phyloP scores from a whole-genome alignment of 225 moss, liverwort and hornwort species.

The Lunularia cruciata region DNA sequence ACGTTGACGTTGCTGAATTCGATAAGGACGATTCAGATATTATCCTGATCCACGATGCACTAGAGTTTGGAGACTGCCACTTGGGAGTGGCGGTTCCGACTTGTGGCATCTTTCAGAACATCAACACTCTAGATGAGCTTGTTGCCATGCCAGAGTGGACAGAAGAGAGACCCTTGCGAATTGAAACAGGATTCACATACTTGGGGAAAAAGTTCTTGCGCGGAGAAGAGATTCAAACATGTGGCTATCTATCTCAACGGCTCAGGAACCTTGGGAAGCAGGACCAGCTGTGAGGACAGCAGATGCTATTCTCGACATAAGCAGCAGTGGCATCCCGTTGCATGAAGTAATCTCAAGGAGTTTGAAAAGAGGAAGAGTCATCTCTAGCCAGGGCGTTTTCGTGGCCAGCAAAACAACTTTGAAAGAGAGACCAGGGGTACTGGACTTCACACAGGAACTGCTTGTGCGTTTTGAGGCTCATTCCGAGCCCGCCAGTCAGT shows the following conservation, averaged over 20 bases:
- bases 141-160: conserved; percentile 93
- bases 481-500: conserved; percentile 73
- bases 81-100: conserved; percentile 86
- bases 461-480: conserved; percentile 93
- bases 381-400: conserved; percentile 81
- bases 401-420: conserved; percentile 78
- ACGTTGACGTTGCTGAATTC: conserved; percentile 84
- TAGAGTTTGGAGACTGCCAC: conserved; percentile 88
- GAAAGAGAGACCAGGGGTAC: conserved; percentile 64
- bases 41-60: conserved; percentile 70
- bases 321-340: conserved; percentile 88
- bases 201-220: conserved; percentile 70
- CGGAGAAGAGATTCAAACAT: conserved; percentile 71
- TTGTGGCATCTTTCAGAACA: conserved; percentile 84
- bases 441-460: conserved; percentile 78
- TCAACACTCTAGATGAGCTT: conserved; percentile 61
- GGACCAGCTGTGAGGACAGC: conserved; percentile 82
- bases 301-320: conserved; percentile 89
- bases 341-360: conserved; percentile 91
- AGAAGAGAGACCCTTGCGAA: conserved; percentile 67
- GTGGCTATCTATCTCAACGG: conserved; percentile 70
- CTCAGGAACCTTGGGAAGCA: conserved; percentile 92
- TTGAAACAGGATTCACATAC: conserved; percentile 72
- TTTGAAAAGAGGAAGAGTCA: conserved; percentile 63
- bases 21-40: conserved; percentile 84